A percentile compares a stretch with the other conserved stretches of the same genome.
Evolutionary conservation across 371 early-diverging fungal genomes (phyloP).

Genomic region (Cokeromyces recurvatus): DNA sequence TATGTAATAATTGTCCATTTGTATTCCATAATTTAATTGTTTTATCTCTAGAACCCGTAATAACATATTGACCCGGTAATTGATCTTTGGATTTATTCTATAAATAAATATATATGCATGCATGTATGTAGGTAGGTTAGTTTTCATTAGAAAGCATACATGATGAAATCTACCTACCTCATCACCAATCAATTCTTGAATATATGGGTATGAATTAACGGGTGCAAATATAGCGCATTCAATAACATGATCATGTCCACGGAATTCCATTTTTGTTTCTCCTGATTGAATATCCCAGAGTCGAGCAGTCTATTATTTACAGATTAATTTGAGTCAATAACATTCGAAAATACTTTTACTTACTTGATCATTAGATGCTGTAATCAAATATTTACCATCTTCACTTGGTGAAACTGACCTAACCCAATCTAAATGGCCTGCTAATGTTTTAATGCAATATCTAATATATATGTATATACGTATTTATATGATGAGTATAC

Average conservation of each 20-base stretch:
- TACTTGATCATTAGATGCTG: conserved; percentile 82
- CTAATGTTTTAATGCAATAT: conserved; percentile 73
- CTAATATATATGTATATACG: conserved; percentile 47
- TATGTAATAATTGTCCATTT: conserved; percentile 67
- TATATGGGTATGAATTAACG: conserved; percentile 44
- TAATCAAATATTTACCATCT: conserved; percentile 66
- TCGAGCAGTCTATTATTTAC: conserved; percentile 78
- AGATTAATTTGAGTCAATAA: too few species aligned
- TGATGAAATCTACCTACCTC: conserved; percentile 12
- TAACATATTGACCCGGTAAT: conserved; percentile 60
- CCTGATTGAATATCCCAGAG: conserved; percentile 73
- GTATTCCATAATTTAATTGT: conserved; percentile 81
- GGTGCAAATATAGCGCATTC: conserved; percentile 84
- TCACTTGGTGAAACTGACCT: conserved; percentile 58
- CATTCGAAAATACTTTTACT: too few species aligned
- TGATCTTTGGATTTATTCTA: conserved; percentile 34
- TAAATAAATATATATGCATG: too few species aligned
- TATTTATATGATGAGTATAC: too few species aligned
- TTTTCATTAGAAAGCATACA: too few species aligned
- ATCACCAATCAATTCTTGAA: conserved; percentile 50
- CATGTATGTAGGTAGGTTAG: too few species aligned
- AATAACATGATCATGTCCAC: conserved; percentile 89
- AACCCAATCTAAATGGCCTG: conserved; percentile 85
- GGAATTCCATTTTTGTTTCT: conserved; percentile 66
- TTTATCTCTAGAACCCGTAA: conserved; percentile 85